phyloP scores from a whole-genome alignment of 1,139 yeast species.

The Taphrina wiesneri region DNA sequence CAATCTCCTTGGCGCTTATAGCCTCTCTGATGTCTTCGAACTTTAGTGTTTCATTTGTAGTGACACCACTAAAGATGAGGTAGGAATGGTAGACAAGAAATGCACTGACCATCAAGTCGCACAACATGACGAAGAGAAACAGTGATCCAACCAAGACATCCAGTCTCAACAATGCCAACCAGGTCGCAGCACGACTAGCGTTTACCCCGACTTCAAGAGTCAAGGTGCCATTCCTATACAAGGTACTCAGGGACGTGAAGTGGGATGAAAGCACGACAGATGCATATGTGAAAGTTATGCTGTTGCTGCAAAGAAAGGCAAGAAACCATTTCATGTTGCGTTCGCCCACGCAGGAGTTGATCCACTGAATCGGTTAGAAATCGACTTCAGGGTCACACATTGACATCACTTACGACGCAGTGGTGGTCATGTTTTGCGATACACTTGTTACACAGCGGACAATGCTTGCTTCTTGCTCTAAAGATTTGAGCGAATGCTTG shows the following conservation, averaged over 20 bases:
- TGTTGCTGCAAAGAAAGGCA: conserved; percentile 50
- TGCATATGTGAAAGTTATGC: conserved; percentile 52
- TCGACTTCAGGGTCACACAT: no score
- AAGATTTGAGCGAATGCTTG: neutral
- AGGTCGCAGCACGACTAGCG: neutral
- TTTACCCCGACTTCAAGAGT: neutral
- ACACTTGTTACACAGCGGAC: conserved; percentile 71
- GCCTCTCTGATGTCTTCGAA: conserved; percentile 75
- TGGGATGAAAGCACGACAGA: conserved; percentile 50
- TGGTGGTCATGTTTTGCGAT: conserved; percentile 79
- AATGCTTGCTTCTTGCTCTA: conserved; percentile 81
- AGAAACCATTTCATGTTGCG: conserved; percentile 73
- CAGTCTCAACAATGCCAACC: conserved; percentile 2
- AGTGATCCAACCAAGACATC: conserved; percentile 16
- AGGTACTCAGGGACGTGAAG: conserved; percentile 39
- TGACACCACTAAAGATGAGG: conserved; percentile 72
- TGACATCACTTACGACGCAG: conserved; percentile 53
- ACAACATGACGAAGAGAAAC: conserved; percentile 10
- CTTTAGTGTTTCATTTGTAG: conserved; percentile 85
- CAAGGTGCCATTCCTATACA: neutral
- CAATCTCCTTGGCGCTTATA: conserved; percentile 53
- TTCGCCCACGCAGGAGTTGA: conserved; percentile 84
- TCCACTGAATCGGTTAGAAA: no score
- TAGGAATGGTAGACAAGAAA: conserved; percentile 65
- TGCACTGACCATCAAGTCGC: conserved; percentile 50